Percentiles rank a stretch among this genome's conserved stretches.
phyloP scores from a whole-genome alignment of 1,139 yeast genomes.

The Petasospora rhodanensis region DNA sequence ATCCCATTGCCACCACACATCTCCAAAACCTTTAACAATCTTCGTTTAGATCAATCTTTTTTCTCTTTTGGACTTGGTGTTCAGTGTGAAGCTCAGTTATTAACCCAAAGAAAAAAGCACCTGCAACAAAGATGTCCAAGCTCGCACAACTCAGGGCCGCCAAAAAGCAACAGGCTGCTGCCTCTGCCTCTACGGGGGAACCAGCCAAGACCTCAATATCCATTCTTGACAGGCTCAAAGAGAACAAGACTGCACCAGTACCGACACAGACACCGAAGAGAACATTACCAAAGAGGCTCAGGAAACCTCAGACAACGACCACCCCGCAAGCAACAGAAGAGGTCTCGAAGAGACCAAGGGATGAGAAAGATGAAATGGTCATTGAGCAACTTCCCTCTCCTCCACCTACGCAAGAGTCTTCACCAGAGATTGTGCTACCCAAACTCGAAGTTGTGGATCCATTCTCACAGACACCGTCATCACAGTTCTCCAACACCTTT shows the following conservation, averaged over 20 bases:
- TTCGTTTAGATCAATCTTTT: slow-evolving; percentile 8
- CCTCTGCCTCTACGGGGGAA: background rate
- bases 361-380: too few species aligned
- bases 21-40: too few species aligned
- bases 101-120: slow-evolving; percentile 9
- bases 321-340: background rate
- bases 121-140: slow-evolving; percentile 31
- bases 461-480: background rate
- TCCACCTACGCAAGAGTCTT: background rate
- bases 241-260: too few species aligned
- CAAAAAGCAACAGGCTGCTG: slow-evolving; percentile 10
- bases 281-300: too few species aligned
- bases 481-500: slow-evolving; percentile 4
- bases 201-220: slow-evolving; percentile 15
- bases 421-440: background rate
- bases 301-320: too few species aligned
- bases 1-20: slow-evolving; percentile 19
- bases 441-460: background rate
- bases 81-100: slow-evolving; percentile 6
- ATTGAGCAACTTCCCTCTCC: too few species aligned
- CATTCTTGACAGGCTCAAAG: slow-evolving; percentile 20
- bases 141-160: slow-evolving; percentile 42
- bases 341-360: too few species aligned
- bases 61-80: slow-evolving; percentile 1
- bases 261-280: slow-evolving; percentile 3